Evolutionary conservation across 768 basidiomycete species (phyloP), one percentile per base, ranked within the genome.

Genomic region (Russula earlei): DNA sequence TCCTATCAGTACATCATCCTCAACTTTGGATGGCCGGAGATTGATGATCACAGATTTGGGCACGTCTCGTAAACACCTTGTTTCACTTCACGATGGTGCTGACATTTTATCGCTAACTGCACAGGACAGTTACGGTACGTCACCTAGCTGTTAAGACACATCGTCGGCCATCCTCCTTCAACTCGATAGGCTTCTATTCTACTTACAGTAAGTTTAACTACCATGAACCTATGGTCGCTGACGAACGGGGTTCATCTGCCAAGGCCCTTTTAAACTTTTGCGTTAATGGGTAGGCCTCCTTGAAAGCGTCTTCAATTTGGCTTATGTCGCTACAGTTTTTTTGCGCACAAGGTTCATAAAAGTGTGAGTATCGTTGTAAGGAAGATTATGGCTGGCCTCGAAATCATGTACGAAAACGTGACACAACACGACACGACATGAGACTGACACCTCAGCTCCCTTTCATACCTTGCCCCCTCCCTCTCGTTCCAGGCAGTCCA

Each of bases 201-300:
- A 20, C 25, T 50, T 19, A 56, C 56, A 6, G 56, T 52, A 17
- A 51, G 56, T 56, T n/a, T 15, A n/a, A 10, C 20, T 7, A 19
- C 36, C 11, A 41, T n/a, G 6, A 20, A 34, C 5, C 5, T 8
- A 27, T 40, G 5, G 11, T 14, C 41, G 11, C n/a, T 34, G 27
- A 56, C 24, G 9, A 41, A 45, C 20, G 11, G 25, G 14, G 15
- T 25, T 27, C 15, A n/a, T 17, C 1, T 6, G 5, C 11, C 10
- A 9, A 52, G 56, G 44, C 56, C 14, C 1, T 33, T 25, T 33
- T 52, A 27, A 60, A 50, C 0, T 52, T 57, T 34, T 52, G 20
- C 14, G 59, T 57, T 14, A 57, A 60, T 31, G 45, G 59, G 59
- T 60, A 36, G 17, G 56, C n/a, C 8, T 46, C 31, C 7, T 3